Base-by-base conservation (phyloP, 805 yeast genomes). In the Kazachstania martiniae region DNA sequence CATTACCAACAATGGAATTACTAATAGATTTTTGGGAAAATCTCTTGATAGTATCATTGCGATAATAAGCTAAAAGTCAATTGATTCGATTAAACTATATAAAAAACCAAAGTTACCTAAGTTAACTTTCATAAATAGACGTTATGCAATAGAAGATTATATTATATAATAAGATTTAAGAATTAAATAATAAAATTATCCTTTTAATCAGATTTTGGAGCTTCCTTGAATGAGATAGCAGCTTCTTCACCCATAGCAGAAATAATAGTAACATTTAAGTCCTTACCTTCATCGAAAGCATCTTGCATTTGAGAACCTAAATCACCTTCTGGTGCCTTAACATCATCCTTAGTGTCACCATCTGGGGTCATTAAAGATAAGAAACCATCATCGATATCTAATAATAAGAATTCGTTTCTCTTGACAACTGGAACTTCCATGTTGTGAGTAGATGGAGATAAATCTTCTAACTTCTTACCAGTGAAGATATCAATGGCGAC, bases 161-260 rank as follows among this genome's bases (percentile, higher is more conserved):
- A 25, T 5, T 14, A 10, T 21, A 13, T 18, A 24, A 24, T 5
- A 23, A 24, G 14, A 22, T 12, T 15, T 24, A 24, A n/a, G 13
- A 23, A 27, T 36, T 30, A 18, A 28, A 28, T 23, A 17, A 24
- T 15, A 13, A 14, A 4, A 27, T 33, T n/a, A n/a, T n/a, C n/a
- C n/a, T n/a, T n/a, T 43, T 53, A 60, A 43, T 51, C 56, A 42
- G 54, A 45, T 61, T 80, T 83, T 70, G 97, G 95, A 62, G 97
- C 95, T 72, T 91, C 98, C 80, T 89, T 91, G 89, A 70, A 83
- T 58, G 96, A 79, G 62, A 91, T 81, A 57, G 94, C 93, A 63
- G 97, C 96, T 76, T 91, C 98, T 77, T 91, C 98, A 66, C 85
- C 93, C 98, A 91, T 91, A 56, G 98, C 93, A 49, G 95, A 68